Conservation (phyloP, 345 rosid species). For the Eucalyptus marginata region DNA sequence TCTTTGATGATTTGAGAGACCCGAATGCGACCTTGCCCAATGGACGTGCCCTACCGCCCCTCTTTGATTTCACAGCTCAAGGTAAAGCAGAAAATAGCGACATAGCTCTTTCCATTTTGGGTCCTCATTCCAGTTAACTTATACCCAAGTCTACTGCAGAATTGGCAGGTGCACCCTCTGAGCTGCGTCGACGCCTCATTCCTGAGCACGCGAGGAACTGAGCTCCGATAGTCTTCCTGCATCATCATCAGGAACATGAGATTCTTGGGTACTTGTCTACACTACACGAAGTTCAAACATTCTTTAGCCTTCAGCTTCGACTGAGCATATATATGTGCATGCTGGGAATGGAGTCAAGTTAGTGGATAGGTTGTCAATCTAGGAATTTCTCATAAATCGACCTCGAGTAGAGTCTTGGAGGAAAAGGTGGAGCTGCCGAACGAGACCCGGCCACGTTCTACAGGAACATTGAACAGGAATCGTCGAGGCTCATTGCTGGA, state of each 20-base stretch:
- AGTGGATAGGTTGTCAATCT: background rate
- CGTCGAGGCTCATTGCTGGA: background rate
- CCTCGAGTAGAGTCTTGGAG: background rate
- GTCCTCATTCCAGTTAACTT: background rate
- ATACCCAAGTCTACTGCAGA: slow-evolving; percentile 31
- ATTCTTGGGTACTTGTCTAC: background rate
- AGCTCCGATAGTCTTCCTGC: background rate
- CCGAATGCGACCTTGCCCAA: slow-evolving; percentile 75
- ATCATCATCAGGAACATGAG: background rate
- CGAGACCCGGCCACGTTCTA: background rate
- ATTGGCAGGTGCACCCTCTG: slow-evolving; percentile 70
- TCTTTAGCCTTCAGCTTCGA: background rate
- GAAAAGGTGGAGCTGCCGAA: background rate
- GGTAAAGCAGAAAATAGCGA: slow-evolving; percentile 22
- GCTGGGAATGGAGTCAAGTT: background rate
- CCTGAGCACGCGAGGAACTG: slow-evolving; percentile 50
- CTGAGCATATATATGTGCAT: background rate
- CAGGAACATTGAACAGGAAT: background rate
- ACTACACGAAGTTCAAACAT: background rate
- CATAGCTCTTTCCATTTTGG: background rate
- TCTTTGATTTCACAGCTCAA: slow-evolving; percentile 89
- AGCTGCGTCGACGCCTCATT: slow-evolving; percentile 66
- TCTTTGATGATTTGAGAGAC: slow-evolving; percentile 80
- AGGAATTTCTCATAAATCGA: background rate
- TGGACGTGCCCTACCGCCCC: slow-evolving; percentile 76